Evolutionary conservation across 345 rosid species (phyloP), one percentile per base, ranked within the genome.

Genomic region (Sonneratia alba): DNA sequence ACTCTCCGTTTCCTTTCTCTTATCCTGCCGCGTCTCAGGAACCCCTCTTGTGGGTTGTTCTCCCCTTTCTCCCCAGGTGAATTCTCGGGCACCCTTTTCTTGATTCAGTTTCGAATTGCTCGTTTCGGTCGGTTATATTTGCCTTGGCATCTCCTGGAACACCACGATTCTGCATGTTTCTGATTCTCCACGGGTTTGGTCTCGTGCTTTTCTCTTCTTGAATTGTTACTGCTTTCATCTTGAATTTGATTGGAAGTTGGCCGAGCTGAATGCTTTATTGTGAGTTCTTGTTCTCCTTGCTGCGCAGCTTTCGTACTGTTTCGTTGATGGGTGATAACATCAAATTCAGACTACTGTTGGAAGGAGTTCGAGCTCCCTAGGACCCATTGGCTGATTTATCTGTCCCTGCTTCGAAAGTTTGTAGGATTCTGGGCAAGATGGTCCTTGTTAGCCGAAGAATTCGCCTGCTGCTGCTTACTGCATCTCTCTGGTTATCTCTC

Each of bases 401-500:
- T 2, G 2, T 47, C 51, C 12, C 59, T 53, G n/a, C 59, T 53
- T 53, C 59, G 3, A n/a, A 3, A 61, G 4, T 27, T 61, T 27
- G 65, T 61, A 22, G 65, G 65, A 24, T 61, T 61, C n/a, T 9
- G 34, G 14, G 65, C 24, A 10, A 24, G 7, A 62, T 24, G 38
- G 36, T 13, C 27, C 4, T 62, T 10, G 13, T 27, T 12, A 37
- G 37, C 38, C 38, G 18, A 12, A 34, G 66, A 34, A 24, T 62
- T 34, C 38, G 66, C 18, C 38, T 27, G 6, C 9, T n/a, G 13
- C 38, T 62, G 37, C 6, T 62, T 34, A 34, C 7, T 27, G 37
- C 27, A 2, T 75, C 79, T 71, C 24, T 88, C 22, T 81, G 83
- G 77, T 72, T 84, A 8, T 71, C 83, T 73, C 75, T 86, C 21